Evolutionary conservation across 495 filamentous ascomycete species (phyloP).

Genomic region (Lepraria neglecta): DNA sequence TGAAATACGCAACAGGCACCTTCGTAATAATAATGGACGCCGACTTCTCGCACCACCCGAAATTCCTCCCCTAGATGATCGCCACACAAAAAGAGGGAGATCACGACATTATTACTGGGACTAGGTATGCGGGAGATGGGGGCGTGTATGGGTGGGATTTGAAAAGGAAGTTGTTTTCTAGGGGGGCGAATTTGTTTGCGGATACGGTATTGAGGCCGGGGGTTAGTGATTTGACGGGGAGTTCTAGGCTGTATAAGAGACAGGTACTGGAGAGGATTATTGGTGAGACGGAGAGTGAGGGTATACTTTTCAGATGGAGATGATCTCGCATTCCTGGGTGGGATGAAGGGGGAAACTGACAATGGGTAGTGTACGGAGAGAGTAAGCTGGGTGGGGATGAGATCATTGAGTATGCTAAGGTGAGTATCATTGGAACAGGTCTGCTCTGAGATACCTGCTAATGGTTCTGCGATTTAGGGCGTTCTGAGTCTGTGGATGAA

Average conservation of each 20-base stretch:
- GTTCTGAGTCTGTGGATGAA: constrained; percentile 84
- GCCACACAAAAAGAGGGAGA: constrained; percentile 57
- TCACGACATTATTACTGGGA: constrained; percentile 96
- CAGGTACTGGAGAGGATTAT: constrained; percentile 80
- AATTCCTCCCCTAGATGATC: constrained; percentile 90
- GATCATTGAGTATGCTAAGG: constrained; percentile 95
- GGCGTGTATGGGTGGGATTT: constrained; percentile 97
- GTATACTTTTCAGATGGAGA: constrained; percentile 99
- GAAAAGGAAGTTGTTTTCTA: constrained; percentile 86
- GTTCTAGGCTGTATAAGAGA: constrained; percentile 91
- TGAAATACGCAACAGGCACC: constrained; percentile 80
- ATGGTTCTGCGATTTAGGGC: constrained; percentile 38
- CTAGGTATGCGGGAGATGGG: constrained; percentile 73
- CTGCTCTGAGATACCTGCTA: not conserved
- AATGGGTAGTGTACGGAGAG: constrained; percentile 71
- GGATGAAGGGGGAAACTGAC: not conserved
- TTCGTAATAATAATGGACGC: constrained; percentile 99
- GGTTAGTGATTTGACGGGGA: constrained; percentile 94
- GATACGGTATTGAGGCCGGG: constrained; percentile 90
- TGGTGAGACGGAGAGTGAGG: constrained; percentile 80
- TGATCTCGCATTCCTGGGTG: constrained; percentile 41
- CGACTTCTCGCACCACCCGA: constrained; percentile 97
- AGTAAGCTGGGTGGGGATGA: constrained; percentile 90
- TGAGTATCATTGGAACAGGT: not conserved
- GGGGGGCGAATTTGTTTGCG: constrained; percentile 89